Evolutionary conservation across 306 rosid genomes (phyloP).

Genomic region (Glycine soja): DNA sequence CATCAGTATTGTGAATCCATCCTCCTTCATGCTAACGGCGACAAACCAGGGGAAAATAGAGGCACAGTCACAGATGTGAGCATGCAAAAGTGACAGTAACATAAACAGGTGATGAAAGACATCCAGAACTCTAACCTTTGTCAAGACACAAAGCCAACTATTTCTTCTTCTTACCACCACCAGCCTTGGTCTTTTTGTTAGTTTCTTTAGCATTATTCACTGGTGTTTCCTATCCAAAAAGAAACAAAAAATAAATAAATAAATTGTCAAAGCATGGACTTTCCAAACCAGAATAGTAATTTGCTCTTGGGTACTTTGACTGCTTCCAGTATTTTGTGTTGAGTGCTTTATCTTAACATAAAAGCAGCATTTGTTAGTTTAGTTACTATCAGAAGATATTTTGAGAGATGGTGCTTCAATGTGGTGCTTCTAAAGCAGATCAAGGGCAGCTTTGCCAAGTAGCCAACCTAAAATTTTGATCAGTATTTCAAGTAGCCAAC

Average conservation of each 20-base stretch:
- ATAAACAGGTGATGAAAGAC: neutral
- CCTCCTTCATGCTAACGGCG: constrained; percentile 40
- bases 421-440: neutral
- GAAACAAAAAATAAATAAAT: neutral
- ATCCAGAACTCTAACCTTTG: neutral
- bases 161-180: constrained; percentile 73
- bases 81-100: constrained; percentile 18
- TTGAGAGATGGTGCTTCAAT: constrained; percentile 24
- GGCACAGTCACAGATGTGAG: neutral
- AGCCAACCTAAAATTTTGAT: constrained; percentile 7
- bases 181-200: constrained; percentile 63
- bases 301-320: neutral
- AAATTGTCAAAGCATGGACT: constrained; percentile 20
- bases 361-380: neutral
- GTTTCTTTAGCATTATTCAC: constrained; percentile 57
- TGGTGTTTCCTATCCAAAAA: constrained; percentile 64
- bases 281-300: constrained; percentile 9
- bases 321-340: constrained; percentile 3
- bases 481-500: neutral
- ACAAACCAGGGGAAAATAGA: neutral
- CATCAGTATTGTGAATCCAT: constrained; percentile 4
- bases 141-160: constrained; percentile 33
- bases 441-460: neutral
- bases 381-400: constrained; percentile 18
- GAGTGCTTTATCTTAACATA: constrained; percentile 11